phyloP scores from a whole-genome alignment of 2,329 filamentous ascomycete genomes.

The Paraphoma chrysanthemicola region DNA sequence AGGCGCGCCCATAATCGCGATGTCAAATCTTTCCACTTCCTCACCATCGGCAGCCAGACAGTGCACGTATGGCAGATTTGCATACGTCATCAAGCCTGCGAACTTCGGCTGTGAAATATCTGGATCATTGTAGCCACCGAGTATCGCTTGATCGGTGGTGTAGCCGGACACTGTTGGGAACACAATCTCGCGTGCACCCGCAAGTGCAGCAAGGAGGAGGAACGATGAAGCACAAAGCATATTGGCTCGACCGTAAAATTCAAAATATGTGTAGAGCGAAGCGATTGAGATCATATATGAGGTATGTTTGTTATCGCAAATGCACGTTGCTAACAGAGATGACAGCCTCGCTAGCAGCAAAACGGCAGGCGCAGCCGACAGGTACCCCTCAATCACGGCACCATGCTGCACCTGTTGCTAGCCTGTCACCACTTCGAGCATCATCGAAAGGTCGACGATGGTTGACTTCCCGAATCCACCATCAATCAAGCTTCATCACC shows the following conservation, averaged over 20 bases:
- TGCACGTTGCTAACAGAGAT: slow-evolving; percentile 2
- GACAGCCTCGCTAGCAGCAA: slow-evolving; percentile 4
- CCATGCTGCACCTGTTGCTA: neutral
- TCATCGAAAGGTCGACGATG: neutral
- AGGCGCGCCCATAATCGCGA: slow-evolving; percentile 57
- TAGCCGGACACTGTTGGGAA: slow-evolving; percentile 51
- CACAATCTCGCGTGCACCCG: slow-evolving; percentile 49
- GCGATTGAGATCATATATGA: neutral
- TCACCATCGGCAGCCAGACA: slow-evolving; percentile 48
- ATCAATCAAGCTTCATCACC: no score
- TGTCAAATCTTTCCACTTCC: slow-evolving; percentile 54
- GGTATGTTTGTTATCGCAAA: slow-evolving; percentile 3
- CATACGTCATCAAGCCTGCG: slow-evolving; percentile 55
- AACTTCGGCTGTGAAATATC: slow-evolving; percentile 45
- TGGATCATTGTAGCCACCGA: slow-evolving; percentile 21
- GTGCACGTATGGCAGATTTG: slow-evolving; percentile 57
- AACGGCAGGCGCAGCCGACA: slow-evolving; percentile 21
- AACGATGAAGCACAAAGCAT: neutral
- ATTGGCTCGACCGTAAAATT: neutral
- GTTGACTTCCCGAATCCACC: no score
- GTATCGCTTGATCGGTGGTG: slow-evolving; percentile 41
- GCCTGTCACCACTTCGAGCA: neutral
- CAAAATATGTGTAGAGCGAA: neutral
- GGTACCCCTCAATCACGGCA: slow-evolving; percentile 5
- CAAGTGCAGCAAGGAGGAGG: neutral